phyloP scores from a whole-genome alignment of 1,139 yeast genomes.

The Meyerozyma athensensis region DNA sequence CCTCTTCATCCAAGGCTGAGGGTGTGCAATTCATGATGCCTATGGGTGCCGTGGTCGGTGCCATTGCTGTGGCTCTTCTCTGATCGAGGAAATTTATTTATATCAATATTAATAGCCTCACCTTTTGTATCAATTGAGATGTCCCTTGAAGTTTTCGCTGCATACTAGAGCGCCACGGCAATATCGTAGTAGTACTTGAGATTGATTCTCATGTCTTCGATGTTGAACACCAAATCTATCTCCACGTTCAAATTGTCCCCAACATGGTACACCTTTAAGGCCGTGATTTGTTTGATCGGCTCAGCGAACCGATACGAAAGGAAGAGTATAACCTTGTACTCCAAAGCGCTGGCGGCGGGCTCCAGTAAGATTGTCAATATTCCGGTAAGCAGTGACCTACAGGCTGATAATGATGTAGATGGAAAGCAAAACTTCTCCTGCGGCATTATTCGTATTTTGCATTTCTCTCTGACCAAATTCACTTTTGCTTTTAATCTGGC shows the following conservation, averaged over 20 bases:
- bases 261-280: conserved; percentile 69
- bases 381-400: conserved; percentile 62
- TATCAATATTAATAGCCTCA: no score
- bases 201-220: conserved; percentile 36
- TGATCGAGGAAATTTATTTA: no score
- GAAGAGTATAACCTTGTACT: conserved; percentile 63
- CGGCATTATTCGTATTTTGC: conserved; percentile 66
- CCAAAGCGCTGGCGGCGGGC: conserved; percentile 61
- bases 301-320: conserved; percentile 68
- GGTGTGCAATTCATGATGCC: conserved; percentile 11
- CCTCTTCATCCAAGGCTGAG: conserved; percentile 8
- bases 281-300: conserved; percentile 60
- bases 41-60: conserved; percentile 15
- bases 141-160: conserved; percentile 64
- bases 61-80: conserved; percentile 14
- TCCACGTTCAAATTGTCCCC: conserved; percentile 77
- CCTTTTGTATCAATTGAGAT: conserved; percentile 27
- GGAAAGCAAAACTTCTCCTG: conserved; percentile 65
- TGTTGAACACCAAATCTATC: conserved; percentile 63
- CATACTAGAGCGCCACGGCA: conserved; percentile 78
- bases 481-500: conserved; percentile 51
- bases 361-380: conserved; percentile 71
- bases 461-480: conserved; percentile 64
- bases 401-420: conserved; percentile 61
- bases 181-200: conserved; percentile 73